phyloP scores from a whole-genome alignment of 2,329 filamentous ascomycete species.

The Periconia macrospinosa region DNA sequence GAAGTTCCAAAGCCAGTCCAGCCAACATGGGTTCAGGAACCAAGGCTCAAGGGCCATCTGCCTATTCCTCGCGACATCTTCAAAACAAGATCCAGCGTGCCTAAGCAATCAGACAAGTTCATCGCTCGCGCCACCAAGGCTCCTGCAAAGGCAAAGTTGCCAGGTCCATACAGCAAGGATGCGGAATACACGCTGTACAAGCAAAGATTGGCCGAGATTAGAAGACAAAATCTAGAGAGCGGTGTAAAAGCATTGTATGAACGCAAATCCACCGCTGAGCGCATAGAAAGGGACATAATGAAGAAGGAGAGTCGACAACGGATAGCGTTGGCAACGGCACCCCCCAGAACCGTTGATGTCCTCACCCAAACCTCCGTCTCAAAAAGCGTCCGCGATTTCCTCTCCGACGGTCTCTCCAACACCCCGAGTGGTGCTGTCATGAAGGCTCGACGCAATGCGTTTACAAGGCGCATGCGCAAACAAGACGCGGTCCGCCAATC shows the following conservation, averaged over 20 bases:
- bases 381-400: constrained; percentile 37
- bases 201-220: constrained; percentile 68
- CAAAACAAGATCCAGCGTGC: constrained; percentile 37
- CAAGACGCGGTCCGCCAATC: constrained; percentile 66
- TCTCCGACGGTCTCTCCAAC: constrained; percentile 34
- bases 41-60: constrained; percentile 71
- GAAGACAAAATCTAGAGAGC: constrained; percentile 71
- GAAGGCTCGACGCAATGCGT: constrained; percentile 34
- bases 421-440: constrained; percentile 24
- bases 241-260: constrained; percentile 71
- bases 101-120: constrained; percentile 65
- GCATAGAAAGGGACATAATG: constrained; percentile 19
- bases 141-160: constrained; percentile 48
- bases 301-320: constrained; percentile 48
- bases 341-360: constrained; percentile 66
- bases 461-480: constrained; percentile 47
- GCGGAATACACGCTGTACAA: constrained; percentile 66
- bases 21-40: constrained; percentile 57
- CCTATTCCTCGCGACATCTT: constrained; percentile 85
- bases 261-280: constrained; percentile 33
- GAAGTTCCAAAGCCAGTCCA: constrained; percentile 78
- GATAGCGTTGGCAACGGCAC: constrained; percentile 59
- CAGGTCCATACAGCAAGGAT: constrained; percentile 39
- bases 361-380: constrained; percentile 32
- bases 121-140: constrained; percentile 61